phyloP scores from a whole-genome alignment of 2,329 filamentous ascomycete genomes.

The Colletotrichum simmondsii region DNA sequence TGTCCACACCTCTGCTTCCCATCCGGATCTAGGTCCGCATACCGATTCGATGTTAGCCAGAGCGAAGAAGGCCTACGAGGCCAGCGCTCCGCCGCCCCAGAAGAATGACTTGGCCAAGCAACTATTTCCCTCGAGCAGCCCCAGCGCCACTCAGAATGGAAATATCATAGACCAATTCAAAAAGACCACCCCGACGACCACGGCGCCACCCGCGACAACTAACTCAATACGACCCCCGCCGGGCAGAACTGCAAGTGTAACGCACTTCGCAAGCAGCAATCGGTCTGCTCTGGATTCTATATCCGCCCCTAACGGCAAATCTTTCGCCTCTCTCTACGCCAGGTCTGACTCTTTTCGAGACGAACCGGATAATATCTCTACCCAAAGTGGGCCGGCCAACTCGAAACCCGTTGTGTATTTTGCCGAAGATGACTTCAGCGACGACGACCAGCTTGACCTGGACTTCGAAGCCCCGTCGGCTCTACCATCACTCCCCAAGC shows the following conservation, averaged over 20 bases:
- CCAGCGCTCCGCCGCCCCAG: slow-evolving; percentile 46
- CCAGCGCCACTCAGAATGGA: slow-evolving; percentile 51
- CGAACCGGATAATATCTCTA: slow-evolving; percentile 38
- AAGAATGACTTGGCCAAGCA: slow-evolving; percentile 58
- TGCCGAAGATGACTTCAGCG: slow-evolving; percentile 86
- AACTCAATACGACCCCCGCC: slow-evolving; percentile 17
- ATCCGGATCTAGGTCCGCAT: slow-evolving; percentile 7
- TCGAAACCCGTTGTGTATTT: slow-evolving; percentile 63
- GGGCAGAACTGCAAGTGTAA: slow-evolving; percentile 24
- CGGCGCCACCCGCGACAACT: slow-evolving; percentile 17
- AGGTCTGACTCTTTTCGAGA: slow-evolving; percentile 62
- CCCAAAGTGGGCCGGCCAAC: slow-evolving; percentile 38
- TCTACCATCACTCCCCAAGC: slow-evolving; percentile 47
- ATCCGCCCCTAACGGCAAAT: slow-evolving; percentile 6
- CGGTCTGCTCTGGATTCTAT: slow-evolving; percentile 16
- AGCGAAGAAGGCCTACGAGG: slow-evolving; percentile 51
- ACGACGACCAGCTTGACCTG: slow-evolving; percentile 80
- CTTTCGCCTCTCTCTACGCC: slow-evolving; percentile 54
- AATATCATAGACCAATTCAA: slow-evolving; percentile 64
- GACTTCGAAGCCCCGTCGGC: slow-evolving; percentile 71
- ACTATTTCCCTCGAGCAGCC: slow-evolving; percentile 68
- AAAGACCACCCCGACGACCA: slow-evolving; percentile 47
- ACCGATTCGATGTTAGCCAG: slow-evolving; percentile 48
- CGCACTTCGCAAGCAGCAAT: slow-evolving; percentile 37
- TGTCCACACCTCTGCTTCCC: slow-evolving; percentile 36